These are phyloP conservation scores for Neurospora africana DNA, from an alignment of 495 filamentous ascomycete genomes.

Conservation along the genomic window DNA sequence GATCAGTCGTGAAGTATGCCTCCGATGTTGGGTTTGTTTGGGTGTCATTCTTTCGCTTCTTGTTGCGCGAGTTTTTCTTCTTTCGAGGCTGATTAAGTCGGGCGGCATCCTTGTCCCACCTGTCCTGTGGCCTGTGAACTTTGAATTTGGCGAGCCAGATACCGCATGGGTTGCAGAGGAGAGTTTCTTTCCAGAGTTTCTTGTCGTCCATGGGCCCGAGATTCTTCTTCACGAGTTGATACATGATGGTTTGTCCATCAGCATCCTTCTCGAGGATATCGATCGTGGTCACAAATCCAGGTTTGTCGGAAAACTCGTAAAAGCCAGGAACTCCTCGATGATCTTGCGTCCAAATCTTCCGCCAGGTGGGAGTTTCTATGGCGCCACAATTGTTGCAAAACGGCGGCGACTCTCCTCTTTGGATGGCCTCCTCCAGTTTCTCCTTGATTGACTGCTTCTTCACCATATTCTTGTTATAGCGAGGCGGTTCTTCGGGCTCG, in stretches of 20 bases:
- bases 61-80: slow-evolving; percentile 34
- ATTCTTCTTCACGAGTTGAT: slow-evolving; percentile 70
- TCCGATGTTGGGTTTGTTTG: slow-evolving; percentile 37
- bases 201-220: slow-evolving; percentile 46
- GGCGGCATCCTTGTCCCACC: slow-evolving; percentile 63
- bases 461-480: slow-evolving; percentile 38
- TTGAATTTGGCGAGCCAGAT: slow-evolving; percentile 87
- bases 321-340: slow-evolving; percentile 49
- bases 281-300: slow-evolving; percentile 52
- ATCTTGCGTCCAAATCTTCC: slow-evolving; percentile 71
- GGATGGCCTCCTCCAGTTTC: slow-evolving; percentile 54
- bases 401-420: slow-evolving; percentile 63
- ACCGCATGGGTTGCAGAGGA: slow-evolving; percentile 92
- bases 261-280: slow-evolving; percentile 52
- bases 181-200: slow-evolving; percentile 53
- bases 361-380: slow-evolving; percentile 92
- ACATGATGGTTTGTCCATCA: slow-evolving; percentile 46
- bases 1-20: slow-evolving; percentile 37
- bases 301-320: slow-evolving; percentile 56
- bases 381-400: slow-evolving; percentile 89
- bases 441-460: slow-evolving; percentile 54
- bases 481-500: slow-evolving; percentile 13
- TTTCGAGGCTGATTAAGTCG: slow-evolving; percentile 37
- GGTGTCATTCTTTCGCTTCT: slow-evolving; percentile 34
- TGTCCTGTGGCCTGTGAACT: slow-evolving; percentile 67